A percentile compares a stretch with the other conserved stretches of the same genome.
These are phyloP conservation scores for Mucor plumbeus DNA, from an alignment of 371 early-diverging fungal species.

Conservation along the genomic window DNA sequence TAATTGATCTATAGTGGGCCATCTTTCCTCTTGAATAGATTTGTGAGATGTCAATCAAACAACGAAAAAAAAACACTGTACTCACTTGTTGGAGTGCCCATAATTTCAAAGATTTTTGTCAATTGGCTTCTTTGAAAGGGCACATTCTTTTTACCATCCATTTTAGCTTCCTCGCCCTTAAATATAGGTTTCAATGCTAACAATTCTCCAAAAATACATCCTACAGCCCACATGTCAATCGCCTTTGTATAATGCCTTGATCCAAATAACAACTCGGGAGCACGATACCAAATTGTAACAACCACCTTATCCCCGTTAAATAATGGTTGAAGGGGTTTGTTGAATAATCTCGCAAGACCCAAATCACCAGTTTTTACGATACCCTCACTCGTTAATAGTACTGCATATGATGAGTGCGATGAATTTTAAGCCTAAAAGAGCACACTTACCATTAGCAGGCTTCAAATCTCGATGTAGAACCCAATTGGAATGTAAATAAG, in stretches of 20 bases:
- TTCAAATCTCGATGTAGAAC: slow-evolving; percentile 93
- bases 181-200: slow-evolving; percentile 89
- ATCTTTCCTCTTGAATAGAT: slow-evolving; percentile 68
- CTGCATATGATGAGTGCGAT: slow-evolving; percentile 26
- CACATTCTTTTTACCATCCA: slow-evolving; percentile 85
- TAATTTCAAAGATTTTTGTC: slow-evolving; percentile 87
- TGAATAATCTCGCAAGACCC: slow-evolving; percentile 88
- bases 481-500: slow-evolving; percentile 92
- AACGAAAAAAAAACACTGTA: not conserved
- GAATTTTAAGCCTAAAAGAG: not conserved
- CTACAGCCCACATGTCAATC: slow-evolving; percentile 95
- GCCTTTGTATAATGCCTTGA: slow-evolving; percentile 92
- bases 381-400: slow-evolving; percentile 84
- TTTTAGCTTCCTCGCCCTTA: slow-evolving; percentile 94
- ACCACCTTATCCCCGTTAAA: slow-evolving; percentile 93
- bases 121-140: slow-evolving; percentile 93
- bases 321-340: slow-evolving; percentile 80
- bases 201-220: slow-evolving; percentile 96
- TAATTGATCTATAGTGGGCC: slow-evolving; percentile 77
- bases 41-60: not conserved
- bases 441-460: slow-evolving; percentile 77
- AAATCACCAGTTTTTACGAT: slow-evolving; percentile 91
- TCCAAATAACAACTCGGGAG: slow-evolving; percentile 96
- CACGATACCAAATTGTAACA: slow-evolving; percentile 97
- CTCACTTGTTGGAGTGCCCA: slow-evolving; percentile 88